Evolutionary conservation across 176 grass and related monocot species (phyloP), one percentile per base, ranked within the genome.

Genomic region (Lolium multiflorum): DNA sequence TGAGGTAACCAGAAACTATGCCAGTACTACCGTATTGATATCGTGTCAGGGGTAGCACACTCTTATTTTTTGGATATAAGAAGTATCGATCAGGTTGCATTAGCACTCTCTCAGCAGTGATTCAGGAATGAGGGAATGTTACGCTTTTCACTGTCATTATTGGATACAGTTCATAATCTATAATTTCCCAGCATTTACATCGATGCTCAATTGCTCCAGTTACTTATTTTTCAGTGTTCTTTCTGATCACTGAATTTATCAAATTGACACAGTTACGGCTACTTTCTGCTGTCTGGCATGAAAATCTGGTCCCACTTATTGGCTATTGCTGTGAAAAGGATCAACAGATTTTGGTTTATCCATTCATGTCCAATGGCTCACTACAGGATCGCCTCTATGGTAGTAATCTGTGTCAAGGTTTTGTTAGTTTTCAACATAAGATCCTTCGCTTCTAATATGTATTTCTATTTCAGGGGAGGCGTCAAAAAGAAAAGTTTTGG

Each of bases 291-390:
- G 83, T 92, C 65, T 35, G 46, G 87, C 90, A 92, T 76, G 93
- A 94, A 37, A 94, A 94, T 84, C 81, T 94, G 79, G 90, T 94
- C 46, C 90, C 93, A 54, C 93, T 92, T 77, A 87, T 94, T 86
- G 90, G 93, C 46, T 92, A 94, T 64, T 94, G 90, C 75, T 94
- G 90, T 92, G 93, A 94, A 90, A 94, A 94, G 49, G 93, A 94
- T 90, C 93, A 94, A 47, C 90, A 94, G 66, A 94, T 94, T 77
- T 89, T 94, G 61, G 93, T 94, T 41, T 94, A 94, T 80, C 93
- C 87, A 21, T 92, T 92, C 90, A 94, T 94, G 93, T 94, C 88
- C 52, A 94, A 94, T 92, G 93, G 93, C 43, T 94, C 88, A 0
- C 85, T 94, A 88, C 93, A 90, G 73, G 93, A 94, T 86, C 87